These are phyloP conservation scores for Aspergillus amoenus DNA, from an alignment of 2,329 filamentous ascomycete genomes.

Conservation along the genomic window DNA sequence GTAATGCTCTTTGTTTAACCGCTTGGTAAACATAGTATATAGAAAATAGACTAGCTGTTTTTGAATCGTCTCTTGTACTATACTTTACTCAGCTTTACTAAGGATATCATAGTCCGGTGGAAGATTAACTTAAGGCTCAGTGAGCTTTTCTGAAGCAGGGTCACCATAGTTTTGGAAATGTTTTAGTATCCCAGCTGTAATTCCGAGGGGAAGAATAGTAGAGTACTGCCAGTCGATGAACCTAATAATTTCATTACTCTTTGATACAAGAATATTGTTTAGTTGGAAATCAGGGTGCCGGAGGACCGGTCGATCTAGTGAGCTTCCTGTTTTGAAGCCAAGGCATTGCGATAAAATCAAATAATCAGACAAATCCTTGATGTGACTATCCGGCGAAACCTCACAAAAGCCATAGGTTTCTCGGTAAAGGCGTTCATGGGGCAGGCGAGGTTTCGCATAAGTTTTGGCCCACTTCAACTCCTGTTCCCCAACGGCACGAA, in stretches of 20 bases:
- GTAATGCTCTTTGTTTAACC: constrained; percentile 20
- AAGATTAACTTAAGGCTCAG: constrained; percentile 9
- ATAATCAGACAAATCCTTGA: constrained; percentile 17
- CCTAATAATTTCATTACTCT: constrained; percentile 32
- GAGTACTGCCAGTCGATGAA: constrained; percentile 47
- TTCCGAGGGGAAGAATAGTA: constrained; percentile 36
- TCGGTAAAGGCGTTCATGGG: constrained; percentile 19
- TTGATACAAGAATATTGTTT: constrained; percentile 30
- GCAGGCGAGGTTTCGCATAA: constrained; percentile 18
- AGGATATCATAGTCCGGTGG: constrained; percentile 17
- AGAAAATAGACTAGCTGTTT: constrained; percentile 22
- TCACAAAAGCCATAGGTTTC: constrained; percentile 16
- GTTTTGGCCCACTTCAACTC: constrained; percentile 18
- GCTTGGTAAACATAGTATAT: constrained; percentile 20
- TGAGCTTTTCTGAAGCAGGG: constrained; percentile 19
- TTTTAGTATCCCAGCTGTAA: constrained; percentile 39
- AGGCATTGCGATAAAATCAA: constrained; percentile 14
- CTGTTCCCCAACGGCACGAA: constrained; percentile 13
- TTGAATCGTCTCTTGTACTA: constrained; percentile 11
- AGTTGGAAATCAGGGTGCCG: constrained; percentile 30
- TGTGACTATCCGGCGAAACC: constrained; percentile 16
- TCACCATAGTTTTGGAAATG: constrained; percentile 41
- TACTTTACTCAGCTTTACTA: background rate
- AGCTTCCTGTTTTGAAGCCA: constrained; percentile 3
- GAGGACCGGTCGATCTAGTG: constrained; percentile 18